Evolutionary conservation across 2,329 filamentous ascomycete species (phyloP).

Genomic region (Alternaria burnsii): DNA sequence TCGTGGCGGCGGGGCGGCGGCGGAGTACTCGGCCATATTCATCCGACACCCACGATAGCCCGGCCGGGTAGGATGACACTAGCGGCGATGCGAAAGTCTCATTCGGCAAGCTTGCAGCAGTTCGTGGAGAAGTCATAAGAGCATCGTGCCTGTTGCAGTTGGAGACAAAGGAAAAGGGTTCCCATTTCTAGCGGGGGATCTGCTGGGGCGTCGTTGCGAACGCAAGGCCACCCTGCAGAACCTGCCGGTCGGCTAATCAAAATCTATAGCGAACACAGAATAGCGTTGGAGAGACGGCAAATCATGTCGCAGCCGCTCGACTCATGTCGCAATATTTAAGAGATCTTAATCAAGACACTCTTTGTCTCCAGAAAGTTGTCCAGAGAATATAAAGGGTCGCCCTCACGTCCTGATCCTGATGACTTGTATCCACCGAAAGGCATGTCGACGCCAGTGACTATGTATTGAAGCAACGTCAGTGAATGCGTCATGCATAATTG

Average conservation of each 20-base stretch:
- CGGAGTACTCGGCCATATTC: conserved; percentile 40
- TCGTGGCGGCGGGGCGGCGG: conserved; percentile 25
- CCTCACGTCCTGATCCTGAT: conserved; percentile 48
- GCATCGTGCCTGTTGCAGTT: conserved; percentile 18
- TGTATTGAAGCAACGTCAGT: neutral
- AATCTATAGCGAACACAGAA: conserved; percentile 13
- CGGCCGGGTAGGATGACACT: conserved; percentile 13
- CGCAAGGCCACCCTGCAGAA: conserved; percentile 21
- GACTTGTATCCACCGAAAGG: conserved; percentile 55
- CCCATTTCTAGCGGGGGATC: conserved; percentile 25
- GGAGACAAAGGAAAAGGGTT: conserved; percentile 17
- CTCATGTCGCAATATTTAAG: conserved; percentile 17
- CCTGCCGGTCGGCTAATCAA: conserved; percentile 25
- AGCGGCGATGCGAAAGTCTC: conserved; percentile 22
- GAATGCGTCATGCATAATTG: neutral
- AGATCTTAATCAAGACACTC: conserved; percentile 44
- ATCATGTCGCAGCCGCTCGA: conserved; percentile 8
- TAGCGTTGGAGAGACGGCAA: conserved; percentile 13
- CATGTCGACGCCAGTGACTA: conserved; percentile 40
- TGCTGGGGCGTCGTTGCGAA: conserved; percentile 10
- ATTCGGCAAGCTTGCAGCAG: conserved; percentile 29
- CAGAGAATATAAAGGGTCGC: conserved; percentile 40
- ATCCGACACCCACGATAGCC: conserved; percentile 20
- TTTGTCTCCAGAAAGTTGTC: conserved; percentile 49
- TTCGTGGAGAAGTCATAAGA: conserved; percentile 22